Percentiles rank a stretch among this genome's conserved stretches.
Evolutionary conservation across 2,329 filamentous ascomycete species (phyloP).

Genomic region (Aspergillaceae sp.): DNA sequence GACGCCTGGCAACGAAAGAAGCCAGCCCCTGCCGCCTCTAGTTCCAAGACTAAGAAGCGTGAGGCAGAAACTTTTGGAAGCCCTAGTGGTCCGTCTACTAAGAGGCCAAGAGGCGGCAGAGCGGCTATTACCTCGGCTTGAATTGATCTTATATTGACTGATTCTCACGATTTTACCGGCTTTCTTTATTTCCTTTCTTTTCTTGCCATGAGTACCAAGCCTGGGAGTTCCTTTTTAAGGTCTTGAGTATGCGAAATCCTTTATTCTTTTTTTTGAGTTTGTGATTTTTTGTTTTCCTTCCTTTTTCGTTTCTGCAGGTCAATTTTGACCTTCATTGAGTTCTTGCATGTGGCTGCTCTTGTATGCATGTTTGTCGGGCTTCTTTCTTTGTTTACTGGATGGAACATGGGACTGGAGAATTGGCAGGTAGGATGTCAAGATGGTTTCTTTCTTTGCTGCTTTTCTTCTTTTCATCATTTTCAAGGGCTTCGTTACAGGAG

Average conservation of each 20-base stretch:
- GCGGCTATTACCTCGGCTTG: slow-evolving; percentile 7
- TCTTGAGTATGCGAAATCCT: background rate
- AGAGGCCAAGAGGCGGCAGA: slow-evolving; percentile 22
- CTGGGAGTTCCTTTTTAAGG: background rate
- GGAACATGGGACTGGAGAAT: background rate
- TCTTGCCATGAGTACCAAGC: background rate
- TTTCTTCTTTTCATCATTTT: background rate
- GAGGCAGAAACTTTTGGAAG: slow-evolving; percentile 21
- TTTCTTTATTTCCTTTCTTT: background rate
- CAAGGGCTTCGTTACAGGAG: background rate
- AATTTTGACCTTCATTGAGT: background rate
- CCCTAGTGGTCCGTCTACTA: slow-evolving; percentile 18
- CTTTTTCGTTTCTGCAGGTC: background rate
- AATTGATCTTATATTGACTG: background rate
- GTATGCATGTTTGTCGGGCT: background rate
- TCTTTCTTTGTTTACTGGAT: background rate
- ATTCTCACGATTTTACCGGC: no score
- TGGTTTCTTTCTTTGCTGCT: background rate
- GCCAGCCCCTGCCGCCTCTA: slow-evolving; percentile 16
- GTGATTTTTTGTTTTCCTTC: background rate
- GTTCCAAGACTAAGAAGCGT: slow-evolving; percentile 28
- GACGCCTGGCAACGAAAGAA: slow-evolving; percentile 34
- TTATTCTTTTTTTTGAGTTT: slow-evolving; percentile 2
- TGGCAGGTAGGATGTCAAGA: background rate
- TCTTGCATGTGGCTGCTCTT: background rate